These are phyloP conservation scores for Emericellopsis terricola DNA, from an alignment of 495 filamentous ascomycete species.

Conservation along the genomic window DNA sequence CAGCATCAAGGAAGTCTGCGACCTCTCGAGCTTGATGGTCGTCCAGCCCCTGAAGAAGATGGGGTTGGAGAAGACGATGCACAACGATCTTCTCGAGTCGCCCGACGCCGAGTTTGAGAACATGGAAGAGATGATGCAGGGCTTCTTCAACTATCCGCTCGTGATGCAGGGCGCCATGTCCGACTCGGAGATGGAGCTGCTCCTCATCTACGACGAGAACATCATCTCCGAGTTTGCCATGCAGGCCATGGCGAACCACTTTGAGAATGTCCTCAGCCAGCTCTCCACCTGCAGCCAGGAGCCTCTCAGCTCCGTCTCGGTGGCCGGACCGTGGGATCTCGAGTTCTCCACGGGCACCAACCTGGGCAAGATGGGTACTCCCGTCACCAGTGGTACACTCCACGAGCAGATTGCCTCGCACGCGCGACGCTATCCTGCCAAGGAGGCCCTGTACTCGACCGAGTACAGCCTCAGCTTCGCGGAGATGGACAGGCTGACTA, in stretches of 20 bases:
- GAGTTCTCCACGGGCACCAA: neutral
- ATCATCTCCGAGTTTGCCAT: conserved; percentile 6
- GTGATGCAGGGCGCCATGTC: neutral
- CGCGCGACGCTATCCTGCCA: conserved; percentile 14
- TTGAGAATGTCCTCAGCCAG: conserved; percentile 3
- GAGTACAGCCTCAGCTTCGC: conserved; percentile 29
- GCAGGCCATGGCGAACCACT: conserved; percentile 7
- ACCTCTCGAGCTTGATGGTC: too few relatives aligned
- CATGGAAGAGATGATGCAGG: too few relatives aligned
- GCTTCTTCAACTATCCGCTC: too few relatives aligned
- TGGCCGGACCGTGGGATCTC: neutral
- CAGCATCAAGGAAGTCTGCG: conserved; percentile 12
- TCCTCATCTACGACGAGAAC: conserved; percentile 6
- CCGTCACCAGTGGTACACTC: neutral
- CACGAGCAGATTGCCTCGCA: neutral
- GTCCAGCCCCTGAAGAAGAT: too few relatives aligned
- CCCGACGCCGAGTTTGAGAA: too few relatives aligned
- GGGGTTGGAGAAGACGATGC: too few relatives aligned
- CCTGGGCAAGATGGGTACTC: neutral
- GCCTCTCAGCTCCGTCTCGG: neutral
- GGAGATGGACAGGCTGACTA: conserved; percentile 21
- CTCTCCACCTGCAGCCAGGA: neutral
- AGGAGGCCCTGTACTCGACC: conserved; percentile 8
- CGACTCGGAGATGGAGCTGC: neutral
- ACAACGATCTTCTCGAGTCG: too few relatives aligned